Percentiles rank a stretch among this genome's conserved stretches.
These are phyloP conservation scores for Adansonia gregorii DNA, from an alignment of 441 rosid genomes.

Conservation along the genomic window DNA sequence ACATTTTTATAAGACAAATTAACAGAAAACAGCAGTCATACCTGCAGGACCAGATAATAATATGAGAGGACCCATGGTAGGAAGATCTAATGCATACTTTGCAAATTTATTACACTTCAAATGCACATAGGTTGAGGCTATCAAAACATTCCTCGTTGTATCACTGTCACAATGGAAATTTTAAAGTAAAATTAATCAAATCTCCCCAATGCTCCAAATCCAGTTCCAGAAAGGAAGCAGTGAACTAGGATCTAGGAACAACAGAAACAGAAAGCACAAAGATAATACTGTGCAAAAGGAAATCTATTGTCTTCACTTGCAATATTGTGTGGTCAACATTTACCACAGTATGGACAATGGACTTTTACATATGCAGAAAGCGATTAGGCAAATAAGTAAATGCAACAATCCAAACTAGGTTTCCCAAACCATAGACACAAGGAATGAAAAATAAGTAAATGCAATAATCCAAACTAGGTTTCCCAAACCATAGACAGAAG, in stretches of 20 bases:
- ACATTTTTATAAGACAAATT: constrained; percentile 14
- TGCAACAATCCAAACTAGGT: not conserved
- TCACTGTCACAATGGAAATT: constrained; percentile 56
- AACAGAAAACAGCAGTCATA: constrained; percentile 32
- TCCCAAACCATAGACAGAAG: not conserved
- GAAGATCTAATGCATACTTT: constrained; percentile 75
- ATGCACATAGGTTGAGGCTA: constrained; percentile 75
- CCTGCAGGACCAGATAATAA: constrained; percentile 98
- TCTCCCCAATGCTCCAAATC: constrained; percentile 2
- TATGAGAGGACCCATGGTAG: constrained; percentile 85
- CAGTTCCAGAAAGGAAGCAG: not conserved
- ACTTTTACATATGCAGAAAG: constrained; percentile 11
- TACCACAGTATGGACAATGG: not conserved
- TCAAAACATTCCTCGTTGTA: constrained; percentile 84
- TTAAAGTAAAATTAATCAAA: constrained; percentile 22
- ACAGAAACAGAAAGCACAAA: constrained; percentile 23
- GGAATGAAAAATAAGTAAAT: not conserved
- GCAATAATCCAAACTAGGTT: not conserved
- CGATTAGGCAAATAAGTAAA: not conserved
- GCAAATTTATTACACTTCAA: constrained; percentile 78
- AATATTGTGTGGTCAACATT: not conserved
- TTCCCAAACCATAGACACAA: not conserved
- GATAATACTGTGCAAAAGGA: not conserved
- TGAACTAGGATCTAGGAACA: not conserved
- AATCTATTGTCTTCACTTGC: not conserved